Conservation (phyloP, 192 early-diverging fungal genomes). For the Backusella westeae region DNA sequence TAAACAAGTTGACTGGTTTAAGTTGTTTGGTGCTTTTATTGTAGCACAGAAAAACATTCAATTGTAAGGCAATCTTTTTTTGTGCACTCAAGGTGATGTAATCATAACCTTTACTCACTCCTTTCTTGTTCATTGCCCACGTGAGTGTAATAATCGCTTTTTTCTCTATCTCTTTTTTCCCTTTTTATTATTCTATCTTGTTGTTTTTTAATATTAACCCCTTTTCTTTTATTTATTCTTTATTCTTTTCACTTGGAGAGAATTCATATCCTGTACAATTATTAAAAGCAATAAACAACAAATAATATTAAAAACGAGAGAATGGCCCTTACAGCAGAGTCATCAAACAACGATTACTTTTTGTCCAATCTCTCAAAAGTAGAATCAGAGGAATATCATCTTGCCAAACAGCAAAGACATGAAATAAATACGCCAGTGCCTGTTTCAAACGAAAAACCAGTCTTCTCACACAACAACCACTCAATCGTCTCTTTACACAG, state of each 20-base stretch:
- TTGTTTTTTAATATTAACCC: neutral
- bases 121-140: conserved; percentile 5
- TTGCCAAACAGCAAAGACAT: neutral
- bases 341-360: neutral
- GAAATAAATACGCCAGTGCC: neutral
- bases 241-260: neutral
- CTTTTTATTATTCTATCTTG: neutral
- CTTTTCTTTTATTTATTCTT: neutral
- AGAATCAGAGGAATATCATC: neutral
- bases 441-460: conserved; percentile 6
- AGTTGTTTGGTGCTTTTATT: neutral
- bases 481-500: neutral
- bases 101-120: neutral
- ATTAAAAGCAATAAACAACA: neutral
- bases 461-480: neutral
- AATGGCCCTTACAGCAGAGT: neutral
- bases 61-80: neutral
- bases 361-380: neutral
- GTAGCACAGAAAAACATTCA: neutral
- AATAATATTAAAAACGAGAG: neutral
- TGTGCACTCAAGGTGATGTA: neutral
- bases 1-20: neutral
- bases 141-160: neutral
- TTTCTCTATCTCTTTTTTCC: neutral
- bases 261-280: neutral